Base-by-base conservation (phyloP, 306 rosid species). In the Medicago lupulina region DNA sequence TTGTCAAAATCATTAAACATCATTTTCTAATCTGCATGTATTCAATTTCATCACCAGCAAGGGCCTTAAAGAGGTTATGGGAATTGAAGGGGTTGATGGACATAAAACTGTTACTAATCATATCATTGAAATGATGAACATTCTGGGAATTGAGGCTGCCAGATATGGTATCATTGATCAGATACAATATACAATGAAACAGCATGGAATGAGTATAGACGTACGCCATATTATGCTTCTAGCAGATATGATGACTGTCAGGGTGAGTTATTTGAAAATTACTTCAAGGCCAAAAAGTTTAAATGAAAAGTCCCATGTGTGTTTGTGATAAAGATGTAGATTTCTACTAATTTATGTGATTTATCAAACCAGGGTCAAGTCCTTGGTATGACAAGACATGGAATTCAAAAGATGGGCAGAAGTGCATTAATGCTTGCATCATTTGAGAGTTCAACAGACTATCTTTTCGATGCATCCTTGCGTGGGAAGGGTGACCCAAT, bases 81-180 rank as follows among this genome's bases (percentile, higher is more conserved):
- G 96, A 79, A 76, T 83, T 23, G 91, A 87, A 83, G 98, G 98
- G 57, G 85, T 94, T 47, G 88, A 90, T 76, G 98, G 98, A 47
- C 38, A 83, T 57, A 84, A 78, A 47, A 92, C 96, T 47, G 76
- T 76, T 18, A 91, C 90, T 81, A 94, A 94, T 85, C 95, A 94
- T 86, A 66, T 94, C 75, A 76, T 77, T 75, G 98, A 94, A 90
- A 90, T 92, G 77, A 79, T 82, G 66, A 82, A 82, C 54, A 80
- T 83, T 36, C 89, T 94, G 43, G 98, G 98, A 78, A 92, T 94
- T 76, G 98, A 94, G 87, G 98, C 96, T 71, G 95, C 98, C 38
- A 94, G 98, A 83, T 80, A 76, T 53, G 76, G 93, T 39, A 94
- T 92, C 77, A 92, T 90, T 69, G 87, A 87, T 5, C 96, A 92